A percentile compares a stretch with the other conserved stretches of the same genome.
These are phyloP conservation scores for Talaromyces ruber DNA, from an alignment of 495 filamentous ascomycete species.

Conservation along the genomic window DNA sequence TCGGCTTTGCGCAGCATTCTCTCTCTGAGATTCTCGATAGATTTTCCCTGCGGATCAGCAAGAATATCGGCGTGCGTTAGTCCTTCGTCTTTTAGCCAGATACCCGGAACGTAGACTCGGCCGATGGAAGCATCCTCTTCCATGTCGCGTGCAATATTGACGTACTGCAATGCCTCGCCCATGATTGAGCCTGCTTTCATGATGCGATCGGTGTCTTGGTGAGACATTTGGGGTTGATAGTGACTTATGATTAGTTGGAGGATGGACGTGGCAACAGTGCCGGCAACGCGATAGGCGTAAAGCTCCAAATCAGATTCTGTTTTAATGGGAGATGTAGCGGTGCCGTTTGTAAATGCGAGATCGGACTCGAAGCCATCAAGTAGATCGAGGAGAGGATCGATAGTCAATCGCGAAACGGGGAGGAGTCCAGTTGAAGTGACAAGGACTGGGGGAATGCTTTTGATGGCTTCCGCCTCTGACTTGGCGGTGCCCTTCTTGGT, in stretches of 20 bases:
- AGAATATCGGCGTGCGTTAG: conserved; percentile 45
- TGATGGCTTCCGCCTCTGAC: neutral
- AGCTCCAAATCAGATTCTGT: conserved; percentile 44
- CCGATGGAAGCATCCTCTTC: conserved; percentile 48
- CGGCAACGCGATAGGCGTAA: conserved; percentile 54
- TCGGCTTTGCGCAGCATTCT: conserved; percentile 49
- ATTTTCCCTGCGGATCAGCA: conserved; percentile 30
- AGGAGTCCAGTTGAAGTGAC: conserved; percentile 30
- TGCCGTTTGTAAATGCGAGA: neutral
- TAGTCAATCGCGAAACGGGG: conserved; percentile 42
- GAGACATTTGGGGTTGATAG: conserved; percentile 4
- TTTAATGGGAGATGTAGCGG: conserved; percentile 40
- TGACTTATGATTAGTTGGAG: conserved; percentile 53
- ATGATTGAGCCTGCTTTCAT: conserved; percentile 23
- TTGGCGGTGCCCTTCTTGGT: neutral
- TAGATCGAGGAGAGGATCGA: conserved; percentile 30
- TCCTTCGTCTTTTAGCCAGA: conserved; percentile 49
- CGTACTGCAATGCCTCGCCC: conserved; percentile 61
- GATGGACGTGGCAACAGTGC: conserved; percentile 59
- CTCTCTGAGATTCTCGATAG: conserved; percentile 24
- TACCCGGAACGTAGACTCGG: conserved; percentile 53
- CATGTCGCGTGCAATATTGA: conserved; percentile 66
- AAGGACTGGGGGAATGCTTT: conserved; percentile 13
- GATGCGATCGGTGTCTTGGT: neutral
- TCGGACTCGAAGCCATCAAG: neutral